Percentiles rank a stretch among this genome's conserved stretches.
Conservation (phyloP, 345 rosid species). For the Xanthoceras sorbifolium region DNA sequence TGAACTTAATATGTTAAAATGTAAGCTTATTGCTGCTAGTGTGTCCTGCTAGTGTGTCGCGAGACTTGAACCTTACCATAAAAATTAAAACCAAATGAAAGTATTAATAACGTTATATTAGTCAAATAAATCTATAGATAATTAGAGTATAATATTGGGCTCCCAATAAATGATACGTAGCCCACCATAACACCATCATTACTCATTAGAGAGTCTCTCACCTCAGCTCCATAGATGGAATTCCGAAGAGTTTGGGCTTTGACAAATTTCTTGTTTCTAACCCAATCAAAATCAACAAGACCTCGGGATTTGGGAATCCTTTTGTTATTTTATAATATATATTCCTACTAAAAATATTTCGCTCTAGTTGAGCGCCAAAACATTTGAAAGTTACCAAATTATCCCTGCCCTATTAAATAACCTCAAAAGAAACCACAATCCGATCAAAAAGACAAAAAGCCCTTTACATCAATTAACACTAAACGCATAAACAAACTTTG, state of each 20-base stretch:
- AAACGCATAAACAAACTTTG: no score
- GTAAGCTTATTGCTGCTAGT: no score
- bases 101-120: no score
- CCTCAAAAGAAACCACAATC: neutral
- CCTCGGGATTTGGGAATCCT: slow-evolving; percentile 10
- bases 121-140: no score
- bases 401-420: neutral
- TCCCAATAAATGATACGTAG: neutral
- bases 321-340: no score
- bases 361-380: slow-evolving; percentile 30
- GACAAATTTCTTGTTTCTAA: neutral
- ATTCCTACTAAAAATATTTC: slow-evolving; percentile 12
- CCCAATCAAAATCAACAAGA: neutral
- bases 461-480: neutral
- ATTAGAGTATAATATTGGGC: neutral
- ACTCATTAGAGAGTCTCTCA: neutral
- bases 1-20: no score
- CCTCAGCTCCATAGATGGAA: neutral
- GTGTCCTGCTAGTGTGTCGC: no score
- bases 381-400: neutral
- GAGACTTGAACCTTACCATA: no score
- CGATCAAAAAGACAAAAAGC: neutral
- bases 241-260: neutral
- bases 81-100: no score
- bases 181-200: neutral